Percentiles rank a stretch among this genome's conserved stretches.
phyloP scores from a whole-genome alignment of 495 filamentous ascomycete genomes.

The Aspergillus hancockii region DNA sequence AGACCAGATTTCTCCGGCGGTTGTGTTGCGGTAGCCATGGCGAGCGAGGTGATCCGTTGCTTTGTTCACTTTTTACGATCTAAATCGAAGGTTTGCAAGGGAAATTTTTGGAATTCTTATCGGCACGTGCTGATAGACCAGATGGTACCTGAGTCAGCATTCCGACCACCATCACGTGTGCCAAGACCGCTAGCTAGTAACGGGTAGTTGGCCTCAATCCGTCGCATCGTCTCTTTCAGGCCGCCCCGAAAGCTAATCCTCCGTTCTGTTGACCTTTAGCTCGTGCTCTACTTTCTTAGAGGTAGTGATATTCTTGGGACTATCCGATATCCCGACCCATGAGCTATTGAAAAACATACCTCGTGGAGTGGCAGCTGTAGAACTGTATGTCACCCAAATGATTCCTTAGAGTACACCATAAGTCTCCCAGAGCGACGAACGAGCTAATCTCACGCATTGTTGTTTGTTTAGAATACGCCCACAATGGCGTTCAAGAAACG shows the following conservation, averaged over 20 bases:
- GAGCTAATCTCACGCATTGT: slow-evolving; percentile 19
- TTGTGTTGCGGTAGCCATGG: slow-evolving; percentile 31
- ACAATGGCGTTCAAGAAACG: slow-evolving; percentile 44
- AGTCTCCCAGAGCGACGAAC: slow-evolving; percentile 10
- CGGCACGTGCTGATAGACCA: slow-evolving; percentile 35
- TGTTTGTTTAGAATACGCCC: slow-evolving; percentile 20
- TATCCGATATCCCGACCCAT: slow-evolving; percentile 8
- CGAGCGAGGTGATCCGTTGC: slow-evolving; percentile 8
- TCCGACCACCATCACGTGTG: slow-evolving; percentile 21
- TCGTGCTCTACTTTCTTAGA: neutral
- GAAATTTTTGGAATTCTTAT: slow-evolving; percentile 40
- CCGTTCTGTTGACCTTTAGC: neutral
- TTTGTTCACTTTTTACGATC: slow-evolving; percentile 4
- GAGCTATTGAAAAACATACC: slow-evolving; percentile 11
- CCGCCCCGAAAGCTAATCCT: neutral
- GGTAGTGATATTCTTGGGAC: slow-evolving; percentile 2
- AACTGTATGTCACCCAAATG: slow-evolving; percentile 17
- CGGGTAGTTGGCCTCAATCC: slow-evolving; percentile 25
- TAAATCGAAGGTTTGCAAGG: slow-evolving; percentile 8
- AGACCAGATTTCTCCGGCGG: slow-evolving; percentile 26
- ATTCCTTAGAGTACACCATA: slow-evolving; percentile 14
- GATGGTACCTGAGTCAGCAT: slow-evolving; percentile 1
- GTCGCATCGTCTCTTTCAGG: slow-evolving; percentile 1
- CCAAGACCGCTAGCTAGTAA: slow-evolving; percentile 10
- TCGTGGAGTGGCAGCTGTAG: slow-evolving; percentile 23